A percentile compares a stretch with the other conserved stretches of the same genome.
phyloP scores from a whole-genome alignment of 23 red algal genomes.

The Gracilaria vermiculophylla region DNA sequence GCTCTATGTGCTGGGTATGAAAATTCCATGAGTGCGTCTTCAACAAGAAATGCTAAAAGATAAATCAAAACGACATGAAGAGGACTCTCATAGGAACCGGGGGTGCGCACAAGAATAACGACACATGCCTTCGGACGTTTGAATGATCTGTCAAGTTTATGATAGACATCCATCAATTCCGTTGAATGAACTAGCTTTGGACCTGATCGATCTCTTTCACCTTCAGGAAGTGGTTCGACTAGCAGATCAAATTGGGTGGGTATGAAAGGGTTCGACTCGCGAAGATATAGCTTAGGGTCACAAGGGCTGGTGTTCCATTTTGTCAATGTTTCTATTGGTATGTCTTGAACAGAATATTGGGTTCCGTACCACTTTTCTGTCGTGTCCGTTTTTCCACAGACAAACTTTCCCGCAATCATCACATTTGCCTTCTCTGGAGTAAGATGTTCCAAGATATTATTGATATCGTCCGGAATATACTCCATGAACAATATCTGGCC shows the following conservation, averaged over 20 bases:
- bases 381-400: slow-evolving; percentile 6
- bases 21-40: slow-evolving; percentile 80
- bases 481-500: slow-evolving; percentile 69
- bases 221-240: slow-evolving; percentile 41
- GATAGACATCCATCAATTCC: slow-evolving; percentile 61
- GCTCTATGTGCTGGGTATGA: slow-evolving; percentile 87
- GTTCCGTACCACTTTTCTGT: slow-evolving; percentile 93
- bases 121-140: slow-evolving; percentile 66
- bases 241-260: slow-evolving; percentile 76
- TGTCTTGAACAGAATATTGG: slow-evolving; percentile 42
- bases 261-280: slow-evolving; percentile 83
- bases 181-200: slow-evolving; percentile 13
- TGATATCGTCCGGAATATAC: slow-evolving; percentile 57
- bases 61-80: slow-evolving; percentile 70
- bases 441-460: slow-evolving; percentile 42
- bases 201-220: slow-evolving; percentile 32
- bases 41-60: slow-evolving; percentile 46
- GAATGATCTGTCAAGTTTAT: slow-evolving; percentile 87
- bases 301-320: slow-evolving; percentile 23
- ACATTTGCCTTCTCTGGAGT: slow-evolving; percentile 60
- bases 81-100: slow-evolving; percentile 66
- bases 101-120: slow-evolving; percentile 38
- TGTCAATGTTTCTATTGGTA: not conserved
- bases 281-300: slow-evolving; percentile 50
- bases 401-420: slow-evolving; percentile 41